Conservation (phyloP, 148 eudicot species). For the Rheum nobile region DNA sequence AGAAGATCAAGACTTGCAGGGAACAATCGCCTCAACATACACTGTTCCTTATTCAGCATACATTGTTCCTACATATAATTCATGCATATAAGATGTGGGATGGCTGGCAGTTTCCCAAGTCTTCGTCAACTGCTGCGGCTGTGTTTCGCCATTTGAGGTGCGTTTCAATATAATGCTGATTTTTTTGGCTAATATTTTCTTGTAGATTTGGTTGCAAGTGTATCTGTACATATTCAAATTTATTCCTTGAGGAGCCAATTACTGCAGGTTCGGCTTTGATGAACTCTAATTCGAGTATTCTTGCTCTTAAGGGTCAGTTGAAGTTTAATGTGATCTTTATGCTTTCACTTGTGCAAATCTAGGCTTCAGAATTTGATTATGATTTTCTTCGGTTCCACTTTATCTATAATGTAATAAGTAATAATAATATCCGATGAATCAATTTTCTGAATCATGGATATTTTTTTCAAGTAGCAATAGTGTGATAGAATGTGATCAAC, state of each 20-base stretch:
- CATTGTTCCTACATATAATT: no score
- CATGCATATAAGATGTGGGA: no score
- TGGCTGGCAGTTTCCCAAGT: no score
- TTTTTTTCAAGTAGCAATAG: background rate
- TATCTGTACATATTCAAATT: no score
- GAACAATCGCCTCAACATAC: no score
- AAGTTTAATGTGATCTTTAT: background rate
- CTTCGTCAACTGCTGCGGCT: no score
- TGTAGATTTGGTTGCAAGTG: no score
- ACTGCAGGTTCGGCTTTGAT: slow-evolving; percentile 92
- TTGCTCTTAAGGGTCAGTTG: slow-evolving; percentile 73
- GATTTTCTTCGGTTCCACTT: background rate
- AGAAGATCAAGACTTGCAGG: no score
- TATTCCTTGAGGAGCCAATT: slow-evolving; percentile 79
- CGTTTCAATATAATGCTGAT: no score
- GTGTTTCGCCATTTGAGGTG: no score
- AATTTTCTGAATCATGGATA: background rate
- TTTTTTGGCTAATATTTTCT: no score
- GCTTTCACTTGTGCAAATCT: background rate
- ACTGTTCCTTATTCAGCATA: no score
- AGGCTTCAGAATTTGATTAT: background rate
- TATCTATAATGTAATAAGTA: background rate
- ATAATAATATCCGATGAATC: background rate
- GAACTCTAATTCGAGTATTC: slow-evolving; percentile 76
- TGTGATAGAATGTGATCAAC: background rate